Base-by-base conservation (phyloP, 2,329 filamentous ascomycete genomes). In the Neopestalotiopsis rosae region DNA sequence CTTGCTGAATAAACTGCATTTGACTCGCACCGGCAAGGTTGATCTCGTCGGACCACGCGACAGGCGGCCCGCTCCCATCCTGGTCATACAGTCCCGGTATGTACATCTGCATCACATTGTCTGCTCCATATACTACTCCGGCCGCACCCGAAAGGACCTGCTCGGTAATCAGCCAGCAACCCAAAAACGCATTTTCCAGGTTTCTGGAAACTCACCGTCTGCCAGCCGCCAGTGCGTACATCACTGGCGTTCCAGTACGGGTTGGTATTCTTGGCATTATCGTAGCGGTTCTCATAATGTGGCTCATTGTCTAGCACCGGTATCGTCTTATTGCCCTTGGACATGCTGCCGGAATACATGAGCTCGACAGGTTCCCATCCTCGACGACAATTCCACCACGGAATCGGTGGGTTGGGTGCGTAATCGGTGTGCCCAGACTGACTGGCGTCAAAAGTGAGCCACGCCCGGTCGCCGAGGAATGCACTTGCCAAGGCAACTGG, bases 341-440 rank as follows among this genome's bases (percentile, higher is more conserved):
- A 69, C 56, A 70, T 67, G 6, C 71, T 69, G 10, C 62, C 68
- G 1, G 68, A 67, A 66, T 71, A 74, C 71, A 73, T 73, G 14
- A 72, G 65, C 63, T 72, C 69, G 30, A 72, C 65, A 7, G 72
- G 65, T 57, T 74, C 72, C 69, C 69, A 74, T 7, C 69, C 70
- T 12, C 66, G 66, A 24, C 66, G 66, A 24, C 66, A 67, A 30
- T 62, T 69, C 70, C 70, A 71, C 67, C 68, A 72, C 20, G 70
- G 70, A 42, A 73, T 74, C 3, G 72, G 72, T 28, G 70, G 69
- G 59, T 74, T 74, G 3, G 73, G 71, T n/a, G 72, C 67, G 34
- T 66, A 72, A 30, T 74, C 72, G 13, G 69, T 58, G 52, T 73
- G 72, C 12, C 72, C 72, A 28, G 72, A 73, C 66, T 74, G 73